These are phyloP conservation scores for Rhizopogon vulgaris DNA, from an alignment of 768 basidiomycete genomes.

Conservation along the genomic window DNA sequence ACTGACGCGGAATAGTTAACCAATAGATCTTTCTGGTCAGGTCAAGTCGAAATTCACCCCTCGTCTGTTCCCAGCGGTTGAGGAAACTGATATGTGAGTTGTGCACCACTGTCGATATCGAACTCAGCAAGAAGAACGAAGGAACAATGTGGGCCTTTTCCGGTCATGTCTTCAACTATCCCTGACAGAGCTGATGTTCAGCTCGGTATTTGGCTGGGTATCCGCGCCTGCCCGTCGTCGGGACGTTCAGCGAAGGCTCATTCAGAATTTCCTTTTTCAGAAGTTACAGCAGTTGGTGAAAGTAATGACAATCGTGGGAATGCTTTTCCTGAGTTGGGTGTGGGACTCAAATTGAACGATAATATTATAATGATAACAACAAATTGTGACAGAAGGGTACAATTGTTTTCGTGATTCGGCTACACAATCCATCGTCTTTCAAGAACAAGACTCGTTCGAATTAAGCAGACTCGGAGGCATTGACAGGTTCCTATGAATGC, in stretches of 20 bases:
- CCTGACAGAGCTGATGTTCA: background rate
- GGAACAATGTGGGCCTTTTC: slow-evolving; percentile 73
- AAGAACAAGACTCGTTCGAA: background rate
- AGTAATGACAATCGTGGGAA: no score
- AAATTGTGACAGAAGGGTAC: no score
- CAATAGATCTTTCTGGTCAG: background rate
- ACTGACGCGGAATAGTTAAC: slow-evolving; percentile 33
- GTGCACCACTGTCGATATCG: slow-evolving; percentile 92
- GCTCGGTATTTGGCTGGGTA: background rate
- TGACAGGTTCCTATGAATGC: background rate
- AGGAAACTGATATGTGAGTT: slow-evolving; percentile 93
- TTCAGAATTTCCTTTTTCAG: background rate
- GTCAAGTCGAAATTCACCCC: slow-evolving; percentile 48
- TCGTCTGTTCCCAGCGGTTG: slow-evolving; percentile 92
- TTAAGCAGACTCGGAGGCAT: background rate
- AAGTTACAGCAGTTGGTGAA: no score
- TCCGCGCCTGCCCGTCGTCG: background rate
- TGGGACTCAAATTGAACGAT: no score
- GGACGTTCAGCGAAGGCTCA: background rate
- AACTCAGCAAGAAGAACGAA: slow-evolving; percentile 98
- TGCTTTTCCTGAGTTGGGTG: no score
- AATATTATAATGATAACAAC: no score
- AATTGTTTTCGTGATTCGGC: no score
- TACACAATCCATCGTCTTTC: background rate
- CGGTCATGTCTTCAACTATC: slow-evolving; percentile 36